These are phyloP conservation scores for Cryptococcus sp. DNA, from an alignment of 1,284 basidiomycete species.

Conservation along the genomic window DNA sequence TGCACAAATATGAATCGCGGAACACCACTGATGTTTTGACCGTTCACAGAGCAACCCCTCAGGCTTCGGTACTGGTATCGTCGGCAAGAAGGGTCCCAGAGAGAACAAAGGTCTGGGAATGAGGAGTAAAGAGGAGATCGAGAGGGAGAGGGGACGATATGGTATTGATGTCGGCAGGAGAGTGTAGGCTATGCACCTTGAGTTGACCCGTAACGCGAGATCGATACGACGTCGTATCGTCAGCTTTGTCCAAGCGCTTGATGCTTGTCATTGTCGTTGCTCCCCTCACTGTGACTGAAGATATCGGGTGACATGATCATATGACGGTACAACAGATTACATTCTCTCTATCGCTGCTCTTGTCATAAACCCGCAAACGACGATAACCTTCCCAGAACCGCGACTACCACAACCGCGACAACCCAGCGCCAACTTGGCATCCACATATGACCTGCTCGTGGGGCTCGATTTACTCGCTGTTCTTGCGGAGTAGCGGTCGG, in stretches of 20 bases:
- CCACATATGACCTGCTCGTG: slow-evolving; percentile 22
- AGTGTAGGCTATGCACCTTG: slow-evolving; percentile 23
- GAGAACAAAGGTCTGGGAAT: slow-evolving; percentile 52
- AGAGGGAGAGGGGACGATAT: slow-evolving; percentile 52
- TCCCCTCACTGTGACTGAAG: not conserved
- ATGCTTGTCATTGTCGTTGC: not conserved
- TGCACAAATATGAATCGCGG: too few relatives aligned
- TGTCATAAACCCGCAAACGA: slow-evolving; percentile 26
- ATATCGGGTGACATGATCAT: not conserved
- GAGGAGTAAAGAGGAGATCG: slow-evolving; percentile 49
- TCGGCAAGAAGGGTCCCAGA: slow-evolving; percentile 36
- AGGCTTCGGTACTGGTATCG: slow-evolving; percentile 47
- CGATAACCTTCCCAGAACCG: slow-evolving; percentile 44
- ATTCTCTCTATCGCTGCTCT: not conserved
- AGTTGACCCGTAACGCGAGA: not conserved
- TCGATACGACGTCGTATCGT: not conserved
- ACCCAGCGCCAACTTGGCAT: slow-evolving; percentile 47
- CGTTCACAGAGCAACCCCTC: slow-evolving; percentile 38
- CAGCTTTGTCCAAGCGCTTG: not conserved
- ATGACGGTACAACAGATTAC: slow-evolving; percentile 1
- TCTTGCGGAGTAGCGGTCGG: not conserved
- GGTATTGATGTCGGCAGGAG: slow-evolving; percentile 48
- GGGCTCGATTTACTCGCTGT: too few relatives aligned
- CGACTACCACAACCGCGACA: slow-evolving; percentile 41
- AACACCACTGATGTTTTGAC: too few relatives aligned